Evolutionary conservation across 2,329 filamentous ascomycete species (phyloP).

Genomic region (Fonsecaea monophora): DNA sequence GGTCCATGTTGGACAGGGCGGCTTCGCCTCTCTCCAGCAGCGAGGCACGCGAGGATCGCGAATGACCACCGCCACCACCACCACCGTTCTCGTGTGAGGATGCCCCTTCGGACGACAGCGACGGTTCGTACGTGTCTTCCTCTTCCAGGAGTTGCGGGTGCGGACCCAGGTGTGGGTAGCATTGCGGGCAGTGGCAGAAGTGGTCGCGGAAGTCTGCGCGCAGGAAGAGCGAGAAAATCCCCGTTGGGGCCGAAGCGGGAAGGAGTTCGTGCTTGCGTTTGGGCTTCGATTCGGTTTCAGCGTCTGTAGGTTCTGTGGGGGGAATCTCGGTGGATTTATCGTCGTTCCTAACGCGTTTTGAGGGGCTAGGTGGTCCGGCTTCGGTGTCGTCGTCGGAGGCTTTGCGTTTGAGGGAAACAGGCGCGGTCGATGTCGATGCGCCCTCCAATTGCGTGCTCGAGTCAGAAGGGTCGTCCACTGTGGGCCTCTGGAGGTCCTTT

Average conservation of each 20-base stretch:
- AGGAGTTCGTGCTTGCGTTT: constrained; percentile 69
- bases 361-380: constrained; percentile 38
- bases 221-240: constrained; percentile 81
- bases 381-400: constrained; percentile 44
- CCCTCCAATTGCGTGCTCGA: neutral
- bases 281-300: constrained; percentile 35
- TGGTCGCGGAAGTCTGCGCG: constrained; percentile 77
- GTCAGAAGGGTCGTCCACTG: neutral
- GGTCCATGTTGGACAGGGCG: constrained; percentile 87
- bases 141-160: constrained; percentile 88
- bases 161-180: constrained; percentile 73
- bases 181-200: constrained; percentile 82
- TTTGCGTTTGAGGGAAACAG: constrained; percentile 52
- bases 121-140: constrained; percentile 92
- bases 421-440: neutral
- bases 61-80: constrained; percentile 46
- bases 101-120: constrained; percentile 67
- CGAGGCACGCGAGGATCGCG: constrained; percentile 74
- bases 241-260: constrained; percentile 59
- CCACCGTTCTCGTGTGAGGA: constrained; percentile 51
- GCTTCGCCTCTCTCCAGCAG: constrained; percentile 91
- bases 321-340: constrained; percentile 44
- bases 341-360: constrained; percentile 72
- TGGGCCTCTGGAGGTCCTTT: constrained; percentile 41
- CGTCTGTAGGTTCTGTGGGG: constrained; percentile 29